Percentiles rank a stretch among this genome's conserved stretches.
Evolutionary conservation across 176 grass and related monocot species (phyloP).

Genomic region (Elymus sibiricus): DNA sequence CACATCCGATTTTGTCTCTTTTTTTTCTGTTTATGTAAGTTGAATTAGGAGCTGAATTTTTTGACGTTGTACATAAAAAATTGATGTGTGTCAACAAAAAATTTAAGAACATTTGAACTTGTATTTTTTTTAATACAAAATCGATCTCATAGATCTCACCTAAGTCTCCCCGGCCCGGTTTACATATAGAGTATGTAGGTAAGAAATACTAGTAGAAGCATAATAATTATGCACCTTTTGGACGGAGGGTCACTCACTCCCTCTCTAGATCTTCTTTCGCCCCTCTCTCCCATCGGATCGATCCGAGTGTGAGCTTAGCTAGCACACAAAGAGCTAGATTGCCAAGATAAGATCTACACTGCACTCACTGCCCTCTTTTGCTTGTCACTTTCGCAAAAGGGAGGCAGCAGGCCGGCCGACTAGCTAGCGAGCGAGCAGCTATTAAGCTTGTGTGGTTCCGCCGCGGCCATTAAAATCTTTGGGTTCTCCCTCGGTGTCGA

Average conservation of each 20-base stretch:
- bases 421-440: conserved; percentile 20
- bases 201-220: not conserved
- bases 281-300: not conserved
- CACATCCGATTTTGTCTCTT: too few relatives aligned
- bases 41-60: too few relatives aligned
- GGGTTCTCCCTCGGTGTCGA: conserved; percentile 1
- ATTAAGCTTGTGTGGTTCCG: conserved; percentile 29
- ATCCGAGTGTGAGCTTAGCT: conserved; percentile 34
- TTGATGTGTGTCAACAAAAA: too few relatives aligned
- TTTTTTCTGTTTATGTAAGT: too few relatives aligned
- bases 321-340: conserved; percentile 48
- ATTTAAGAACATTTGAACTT: too few relatives aligned
- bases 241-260: not conserved
- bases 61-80: too few relatives aligned
- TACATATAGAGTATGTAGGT: conserved; percentile 5
- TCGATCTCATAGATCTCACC: too few relatives aligned
- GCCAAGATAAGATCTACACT: conserved; percentile 56
- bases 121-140: too few relatives aligned
- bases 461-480: conserved; percentile 35
- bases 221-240: conserved; percentile 17
- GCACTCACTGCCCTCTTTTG: conserved; percentile 41
- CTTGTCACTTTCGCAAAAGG: conserved; percentile 61
- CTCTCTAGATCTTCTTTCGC: conserved; percentile 26
- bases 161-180: too few relatives aligned
- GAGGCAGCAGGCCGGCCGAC: conserved; percentile 15